A percentile compares a stretch with the other conserved stretches of the same genome.
These are phyloP conservation scores for Jamesozyma rosinii DNA, from an alignment of 805 yeast genomes.

Conservation along the genomic window DNA sequence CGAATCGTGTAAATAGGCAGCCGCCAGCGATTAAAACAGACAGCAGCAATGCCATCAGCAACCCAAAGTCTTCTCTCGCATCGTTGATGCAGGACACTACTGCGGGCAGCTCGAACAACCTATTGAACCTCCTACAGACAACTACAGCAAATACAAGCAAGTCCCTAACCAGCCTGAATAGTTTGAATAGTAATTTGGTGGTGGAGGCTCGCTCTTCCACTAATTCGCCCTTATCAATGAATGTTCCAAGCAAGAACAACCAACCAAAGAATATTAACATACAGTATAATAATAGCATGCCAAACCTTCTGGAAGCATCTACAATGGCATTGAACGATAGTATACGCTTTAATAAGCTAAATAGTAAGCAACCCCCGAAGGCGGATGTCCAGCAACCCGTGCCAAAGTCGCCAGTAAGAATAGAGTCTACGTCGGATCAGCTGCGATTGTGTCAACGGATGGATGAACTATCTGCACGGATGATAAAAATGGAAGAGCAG, in stretches of 20 bases:
- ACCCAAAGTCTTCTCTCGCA: background rate
- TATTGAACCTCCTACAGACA: background rate
- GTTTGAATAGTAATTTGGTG: background rate
- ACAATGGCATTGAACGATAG: background rate
- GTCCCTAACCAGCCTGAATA: background rate
- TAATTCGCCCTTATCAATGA: background rate
- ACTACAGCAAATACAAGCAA: background rate
- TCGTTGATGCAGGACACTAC: background rate
- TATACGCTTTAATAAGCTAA: background rate
- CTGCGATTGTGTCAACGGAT: constrained; percentile 26
- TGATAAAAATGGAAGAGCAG: constrained; percentile 27
- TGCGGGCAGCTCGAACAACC: background rate
- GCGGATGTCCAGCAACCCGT: background rate
- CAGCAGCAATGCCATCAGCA: background rate
- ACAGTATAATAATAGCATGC: constrained; percentile 1
- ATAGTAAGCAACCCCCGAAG: background rate
- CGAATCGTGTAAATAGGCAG: background rate
- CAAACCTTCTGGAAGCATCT: background rate
- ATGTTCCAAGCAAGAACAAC: background rate
- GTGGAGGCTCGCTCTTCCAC: background rate
- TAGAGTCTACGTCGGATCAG: background rate
- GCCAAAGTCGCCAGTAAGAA: background rate
- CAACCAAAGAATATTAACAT: background rate
- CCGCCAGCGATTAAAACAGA: background rate
- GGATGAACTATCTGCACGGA: constrained; percentile 27